Evolutionary conservation across 2,329 filamentous ascomycete species (phyloP).

Genomic region (Aspergillus versicolor): DNA sequence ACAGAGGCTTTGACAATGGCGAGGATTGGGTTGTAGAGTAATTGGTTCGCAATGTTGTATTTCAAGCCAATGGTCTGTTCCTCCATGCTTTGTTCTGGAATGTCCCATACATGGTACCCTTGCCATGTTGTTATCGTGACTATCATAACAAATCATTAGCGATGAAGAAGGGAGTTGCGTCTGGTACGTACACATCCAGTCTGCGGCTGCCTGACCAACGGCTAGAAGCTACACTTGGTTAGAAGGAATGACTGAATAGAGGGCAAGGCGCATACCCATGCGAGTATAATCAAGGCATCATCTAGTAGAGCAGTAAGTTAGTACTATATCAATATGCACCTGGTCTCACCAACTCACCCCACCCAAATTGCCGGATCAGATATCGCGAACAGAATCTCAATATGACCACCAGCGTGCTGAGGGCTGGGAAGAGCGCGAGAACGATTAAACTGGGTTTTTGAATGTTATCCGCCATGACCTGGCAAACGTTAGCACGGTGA

Average conservation of each 20-base stretch:
- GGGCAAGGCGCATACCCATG: constrained; percentile 21
- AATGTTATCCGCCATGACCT: not conserved
- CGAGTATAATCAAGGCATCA: constrained; percentile 23
- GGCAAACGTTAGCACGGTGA: too few relatives aligned
- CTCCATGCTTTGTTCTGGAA: constrained; percentile 11
- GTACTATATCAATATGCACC: not conserved
- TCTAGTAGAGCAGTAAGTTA: constrained; percentile 15
- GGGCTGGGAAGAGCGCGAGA: not conserved
- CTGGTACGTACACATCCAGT: constrained; percentile 25
- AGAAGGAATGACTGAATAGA: too few relatives aligned
- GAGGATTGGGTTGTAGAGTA: constrained; percentile 30
- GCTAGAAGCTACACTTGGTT: not conserved
- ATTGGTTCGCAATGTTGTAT: constrained; percentile 29
- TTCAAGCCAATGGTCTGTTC: constrained; percentile 8
- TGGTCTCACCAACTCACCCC: not conserved
- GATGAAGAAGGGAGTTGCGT: fast-evolving
- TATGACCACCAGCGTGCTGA: not conserved
- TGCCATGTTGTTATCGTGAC: constrained; percentile 28
- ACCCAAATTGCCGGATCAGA: not conserved
- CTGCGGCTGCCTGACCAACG: constrained; percentile 21
- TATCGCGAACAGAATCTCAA: not conserved
- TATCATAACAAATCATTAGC: not conserved
- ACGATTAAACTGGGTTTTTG: not conserved
- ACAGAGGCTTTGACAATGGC: constrained; percentile 31
- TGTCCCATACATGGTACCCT: constrained; percentile 25